phyloP scores from a whole-genome alignment of 2,329 filamentous ascomycete genomes.

The Apiospora kogelbergensis region DNA sequence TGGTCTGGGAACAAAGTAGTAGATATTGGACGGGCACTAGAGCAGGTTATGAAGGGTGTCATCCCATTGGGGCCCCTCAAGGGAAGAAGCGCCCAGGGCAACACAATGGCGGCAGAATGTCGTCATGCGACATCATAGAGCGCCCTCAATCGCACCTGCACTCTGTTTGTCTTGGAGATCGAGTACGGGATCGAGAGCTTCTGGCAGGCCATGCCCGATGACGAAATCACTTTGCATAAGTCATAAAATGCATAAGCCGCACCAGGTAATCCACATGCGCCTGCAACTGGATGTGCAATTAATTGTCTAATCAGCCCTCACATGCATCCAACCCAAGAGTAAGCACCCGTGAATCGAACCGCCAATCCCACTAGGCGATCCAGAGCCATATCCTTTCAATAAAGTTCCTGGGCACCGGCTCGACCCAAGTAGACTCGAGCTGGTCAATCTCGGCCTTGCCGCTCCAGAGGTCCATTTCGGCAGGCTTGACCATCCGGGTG shows the following conservation, averaged over 20 bases:
- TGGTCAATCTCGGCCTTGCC: conserved; percentile 40
- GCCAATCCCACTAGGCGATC: conserved; percentile 32
- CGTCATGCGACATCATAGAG: conserved; percentile 1
- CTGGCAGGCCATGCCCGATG: neutral
- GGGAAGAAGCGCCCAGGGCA: neutral
- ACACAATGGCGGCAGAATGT: neutral
- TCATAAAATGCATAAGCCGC: neutral
- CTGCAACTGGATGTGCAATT: neutral
- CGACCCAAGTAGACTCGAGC: conserved; percentile 37
- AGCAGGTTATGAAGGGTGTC: neutral
- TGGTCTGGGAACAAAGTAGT: neutral
- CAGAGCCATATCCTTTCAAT: conserved; percentile 41
- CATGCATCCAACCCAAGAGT: neutral
- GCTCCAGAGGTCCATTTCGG: conserved; percentile 41
- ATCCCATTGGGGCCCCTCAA: neutral
- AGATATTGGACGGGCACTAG: neutral
- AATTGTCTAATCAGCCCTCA: neutral
- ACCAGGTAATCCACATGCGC: neutral
- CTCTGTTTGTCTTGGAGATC: neutral
- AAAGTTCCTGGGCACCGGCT: conserved; percentile 35
- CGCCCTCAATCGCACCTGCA: neutral
- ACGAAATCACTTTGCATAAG: conserved; percentile 1
- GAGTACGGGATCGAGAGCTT: neutral
- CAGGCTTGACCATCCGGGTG: conserved; percentile 46
- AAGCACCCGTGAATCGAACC: neutral